Evolutionary conservation across 768 basidiomycete species (phyloP), one percentile per base, ranked within the genome.

Genomic region (Rubroboletus satanas): DNA sequence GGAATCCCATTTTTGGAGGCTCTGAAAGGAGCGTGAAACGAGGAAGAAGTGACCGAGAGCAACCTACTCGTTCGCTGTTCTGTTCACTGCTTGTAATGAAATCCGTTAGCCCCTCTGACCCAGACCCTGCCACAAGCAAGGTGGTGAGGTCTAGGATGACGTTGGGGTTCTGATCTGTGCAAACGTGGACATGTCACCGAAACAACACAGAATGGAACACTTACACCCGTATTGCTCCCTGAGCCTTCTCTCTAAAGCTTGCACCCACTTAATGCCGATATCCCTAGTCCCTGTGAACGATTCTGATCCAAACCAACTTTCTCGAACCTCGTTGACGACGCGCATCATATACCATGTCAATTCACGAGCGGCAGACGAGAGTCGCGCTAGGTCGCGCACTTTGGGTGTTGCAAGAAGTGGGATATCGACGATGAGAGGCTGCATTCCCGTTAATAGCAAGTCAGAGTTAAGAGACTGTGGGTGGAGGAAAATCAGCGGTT

Each of bases 1-100:
- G 2, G 81, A 75, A 66, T 93, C 90, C 90, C 90, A 93, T 67
- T 90, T 90, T 66, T 85, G 84, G 52, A 93, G 77, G 45, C 84
- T 83, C 90, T 93, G 59, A 47, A 56, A 65, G 33, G 36, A 58
- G 42, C 39, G 54, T 72, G 52, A 71, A 63, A 33, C 56, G 55
- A 43, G 45, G 45, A n/a, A 44, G 29, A 11, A 48, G 53, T 42
- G 53, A 57, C 57, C 49, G 46, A 39, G 39, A 41, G 42, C 53
- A 37, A 67, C 74, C 61, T 72, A 90, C 91, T 67, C 91, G 77
- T 72, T 93, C 90, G 55, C 85, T 89, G 79, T 88, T 87, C 64
- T 86, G 84, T 62, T 90, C 88, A 18, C 81, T 81, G 56, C 87
- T 89, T 12, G 86, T 83, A 49, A 93, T 75, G 66, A 89, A 88